Percentiles rank a stretch among this genome's conserved stretches.
Evolutionary conservation across 352 stramenopile species (phyloP).

Genomic region (Globisporangium yorkense): DNA sequence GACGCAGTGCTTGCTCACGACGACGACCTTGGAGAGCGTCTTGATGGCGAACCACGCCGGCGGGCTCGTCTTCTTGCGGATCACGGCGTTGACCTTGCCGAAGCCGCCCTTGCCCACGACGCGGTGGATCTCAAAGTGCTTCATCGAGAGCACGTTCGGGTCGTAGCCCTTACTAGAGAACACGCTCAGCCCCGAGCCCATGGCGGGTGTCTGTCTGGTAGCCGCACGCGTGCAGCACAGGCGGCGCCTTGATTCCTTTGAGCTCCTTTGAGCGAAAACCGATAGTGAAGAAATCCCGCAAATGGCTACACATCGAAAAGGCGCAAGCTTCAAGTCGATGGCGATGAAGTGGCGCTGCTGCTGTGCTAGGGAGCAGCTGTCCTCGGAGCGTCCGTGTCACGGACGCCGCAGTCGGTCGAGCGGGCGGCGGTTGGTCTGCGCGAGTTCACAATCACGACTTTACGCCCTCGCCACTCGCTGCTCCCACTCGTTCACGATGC

Average conservation of each 20-base stretch:
- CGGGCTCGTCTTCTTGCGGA: constrained; percentile 45
- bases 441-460: not conserved
- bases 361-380: no score
- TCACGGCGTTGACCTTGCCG: constrained; percentile 71
- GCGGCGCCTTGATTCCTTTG: no score
- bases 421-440: not conserved
- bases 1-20: constrained; percentile 53
- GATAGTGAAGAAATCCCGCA: no score
- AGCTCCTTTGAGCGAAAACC: no score
- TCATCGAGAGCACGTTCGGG: constrained; percentile 39
- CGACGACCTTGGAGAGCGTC: constrained; percentile 51
- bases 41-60: constrained; percentile 69
- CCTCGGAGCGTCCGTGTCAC: not conserved
- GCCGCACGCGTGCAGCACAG: not conserved
- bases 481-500: constrained; percentile 8
- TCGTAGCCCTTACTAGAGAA: constrained; percentile 18
- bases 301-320: no score
- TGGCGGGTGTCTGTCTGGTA: not conserved
- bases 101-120: constrained; percentile 66
- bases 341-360: no score
- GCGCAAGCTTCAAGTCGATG: no score
- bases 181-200: constrained; percentile 14
- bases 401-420: no score
- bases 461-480: not conserved
- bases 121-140: constrained; percentile 61